A percentile compares a stretch with the other conserved stretches of the same genome.
phyloP scores from a whole-genome alignment of 2,329 filamentous ascomycete species.

The Fusarium acutatum region DNA sequence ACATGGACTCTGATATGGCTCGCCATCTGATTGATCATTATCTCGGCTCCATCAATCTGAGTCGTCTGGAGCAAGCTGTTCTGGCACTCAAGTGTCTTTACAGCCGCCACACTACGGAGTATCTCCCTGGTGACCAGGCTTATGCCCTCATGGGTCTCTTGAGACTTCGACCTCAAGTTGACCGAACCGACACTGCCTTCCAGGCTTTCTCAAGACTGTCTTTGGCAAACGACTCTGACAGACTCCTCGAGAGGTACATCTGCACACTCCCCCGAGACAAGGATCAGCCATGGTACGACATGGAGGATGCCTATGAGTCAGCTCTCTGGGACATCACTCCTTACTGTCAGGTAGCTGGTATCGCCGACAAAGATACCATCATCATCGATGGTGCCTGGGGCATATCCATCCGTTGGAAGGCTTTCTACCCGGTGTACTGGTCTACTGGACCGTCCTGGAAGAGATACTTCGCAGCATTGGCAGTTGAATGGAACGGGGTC shows the following conservation, averaged over 20 bases:
- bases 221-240: constrained; percentile 47
- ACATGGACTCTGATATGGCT: constrained; percentile 39
- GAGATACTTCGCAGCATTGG: constrained; percentile 22
- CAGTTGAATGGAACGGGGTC: constrained; percentile 33
- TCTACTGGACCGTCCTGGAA: constrained; percentile 39
- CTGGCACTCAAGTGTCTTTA: constrained; percentile 45
- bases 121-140: constrained; percentile 44
- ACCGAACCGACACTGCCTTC: constrained; percentile 46
- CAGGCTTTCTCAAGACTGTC: constrained; percentile 50
- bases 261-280: constrained; percentile 39
- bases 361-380: constrained; percentile 47
- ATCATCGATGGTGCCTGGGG: constrained; percentile 46
- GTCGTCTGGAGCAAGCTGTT: constrained; percentile 45
- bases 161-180: constrained; percentile 44
- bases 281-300: constrained; percentile 43
- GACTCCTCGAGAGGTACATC: constrained; percentile 46
- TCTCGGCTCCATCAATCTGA: constrained; percentile 43
- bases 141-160: constrained; percentile 51
- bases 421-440: constrained; percentile 42
- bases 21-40: constrained; percentile 49
- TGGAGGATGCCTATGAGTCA: constrained; percentile 45
- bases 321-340: constrained; percentile 48
- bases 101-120: constrained; percentile 35
- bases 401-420: constrained; percentile 45
- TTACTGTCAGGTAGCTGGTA: constrained; percentile 45